Evolutionary conservation across 1,139 yeast genomes (phyloP).

Genomic region (Yamadazyma blattariae): DNA sequence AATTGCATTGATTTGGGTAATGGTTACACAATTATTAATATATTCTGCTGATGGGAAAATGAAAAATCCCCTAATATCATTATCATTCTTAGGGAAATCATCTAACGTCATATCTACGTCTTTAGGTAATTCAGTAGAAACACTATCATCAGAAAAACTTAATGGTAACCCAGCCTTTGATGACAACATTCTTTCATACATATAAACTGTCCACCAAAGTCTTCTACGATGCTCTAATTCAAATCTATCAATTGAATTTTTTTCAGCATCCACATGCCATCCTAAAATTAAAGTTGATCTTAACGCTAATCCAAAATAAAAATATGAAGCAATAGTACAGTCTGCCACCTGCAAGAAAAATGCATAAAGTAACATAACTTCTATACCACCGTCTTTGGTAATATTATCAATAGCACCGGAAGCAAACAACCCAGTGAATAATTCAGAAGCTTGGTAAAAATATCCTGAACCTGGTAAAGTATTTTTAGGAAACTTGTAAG

Average conservation of each 20-base stretch:
- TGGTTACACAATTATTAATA: conserved; percentile 74
- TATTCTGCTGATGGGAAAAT: conserved; percentile 81
- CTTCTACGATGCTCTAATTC: conserved; percentile 80
- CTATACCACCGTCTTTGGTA: conserved; percentile 81
- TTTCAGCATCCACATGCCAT: conserved; percentile 80
- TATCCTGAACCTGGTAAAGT: conserved; percentile 75
- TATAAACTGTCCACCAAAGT: conserved; percentile 90
- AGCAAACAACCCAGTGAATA: conserved; percentile 72
- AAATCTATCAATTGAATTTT: conserved; percentile 57
- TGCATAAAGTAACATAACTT: conserved; percentile 71
- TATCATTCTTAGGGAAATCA: conserved; percentile 55
- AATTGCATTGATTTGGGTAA: conserved; percentile 76
- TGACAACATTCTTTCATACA: conserved; percentile 83
- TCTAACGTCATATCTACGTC: conserved; percentile 59
- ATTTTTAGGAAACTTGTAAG: conserved; percentile 17
- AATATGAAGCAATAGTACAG: conserved; percentile 78
- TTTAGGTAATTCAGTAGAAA: conserved; percentile 71
- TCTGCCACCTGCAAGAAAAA: conserved; percentile 84
- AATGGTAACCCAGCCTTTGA: conserved; percentile 84
- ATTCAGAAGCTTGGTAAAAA: conserved; percentile 71
- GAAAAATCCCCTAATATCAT: conserved; percentile 50
- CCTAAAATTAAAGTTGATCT: conserved; percentile 75
- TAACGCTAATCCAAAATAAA: conserved; percentile 75
- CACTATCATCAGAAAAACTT: conserved; percentile 75
- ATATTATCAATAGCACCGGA: conserved; percentile 77